Base-by-base conservation (phyloP, 306 rosid genomes). In the Prunus kanzakura region DNA sequence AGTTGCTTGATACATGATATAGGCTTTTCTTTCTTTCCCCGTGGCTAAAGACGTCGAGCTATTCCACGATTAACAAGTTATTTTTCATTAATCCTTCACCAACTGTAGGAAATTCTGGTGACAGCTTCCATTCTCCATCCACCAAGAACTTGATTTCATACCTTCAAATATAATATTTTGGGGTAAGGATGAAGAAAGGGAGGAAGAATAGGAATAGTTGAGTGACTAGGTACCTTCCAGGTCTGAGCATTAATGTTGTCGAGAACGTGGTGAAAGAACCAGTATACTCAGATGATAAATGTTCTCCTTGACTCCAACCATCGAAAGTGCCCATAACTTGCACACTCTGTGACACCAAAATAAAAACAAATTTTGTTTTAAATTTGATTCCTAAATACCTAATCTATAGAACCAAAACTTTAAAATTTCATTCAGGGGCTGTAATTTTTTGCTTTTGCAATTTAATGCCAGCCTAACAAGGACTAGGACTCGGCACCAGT, bases 251-350 rank as follows among this genome's bases (percentile, higher is more conserved):
- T 73, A 95, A 74, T 71, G 87, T 89, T 73, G 99, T 82, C 16
- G 97, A 95, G 87, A 95, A 95, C 58, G 82, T 87, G 22, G 96
- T 85, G 78, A 66, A 90, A 70, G 91, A 89, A 80, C 91, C 93
- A 27, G 86, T 82, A 72, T 95, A 92, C 75, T 95, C 97, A 4
- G 97, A 87, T 20, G 99, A 95, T 71, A 95, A 85, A 63, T 88
- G 83, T 84, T 95, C 97, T 63, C 99, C 99, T 78, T 89, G 92
- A 81, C 97, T 95, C 99, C 97, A 92, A 25, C 99, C 97, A 75
- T 95, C 98, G 73, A 95, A 95, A 49, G 85, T 87, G 29, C 99
- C 99, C 99, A 90, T 90, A 50, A 95, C 91, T 89, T 95, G 97
- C 80, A 95, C 97, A 51, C 92, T 83, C 98, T 95, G 72, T 64